Evolutionary conservation across 768 basidiomycete species (phyloP).

Genomic region (Podaxis mareebaensis): DNA sequence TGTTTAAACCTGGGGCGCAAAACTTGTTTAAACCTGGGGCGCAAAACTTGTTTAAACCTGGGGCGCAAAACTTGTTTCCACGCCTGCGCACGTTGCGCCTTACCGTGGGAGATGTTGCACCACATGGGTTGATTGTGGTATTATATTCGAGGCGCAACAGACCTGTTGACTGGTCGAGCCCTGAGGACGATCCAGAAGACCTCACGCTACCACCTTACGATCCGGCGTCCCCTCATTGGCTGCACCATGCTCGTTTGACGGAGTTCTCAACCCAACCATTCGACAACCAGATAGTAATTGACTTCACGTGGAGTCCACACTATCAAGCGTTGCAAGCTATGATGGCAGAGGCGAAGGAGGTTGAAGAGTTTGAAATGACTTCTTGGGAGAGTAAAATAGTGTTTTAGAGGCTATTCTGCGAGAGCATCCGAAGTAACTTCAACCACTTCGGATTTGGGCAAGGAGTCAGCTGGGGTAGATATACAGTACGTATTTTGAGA

Average conservation of each 20-base stretch:
- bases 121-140: not conserved
- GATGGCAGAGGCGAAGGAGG: not conserved
- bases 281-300: not conserved
- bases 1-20: too few species aligned
- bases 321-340: not conserved
- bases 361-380: not conserved
- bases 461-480: too few species aligned
- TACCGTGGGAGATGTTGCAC: not conserved
- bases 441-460: too few species aligned
- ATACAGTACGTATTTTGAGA: too few species aligned
- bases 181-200: not conserved
- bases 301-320: not conserved
- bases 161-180: not conserved
- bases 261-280: not conserved
- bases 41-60: too few species aligned
- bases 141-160: not conserved
- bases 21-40: too few species aligned
- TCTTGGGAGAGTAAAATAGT: too few species aligned
- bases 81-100: not conserved
- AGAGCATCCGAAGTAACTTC: too few species aligned
- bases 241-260: not conserved
- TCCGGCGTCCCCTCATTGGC: not conserved
- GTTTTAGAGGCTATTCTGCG: too few species aligned
- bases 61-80: not conserved
- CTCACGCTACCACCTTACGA: not conserved